Percentiles rank a stretch among this genome's conserved stretches.
phyloP scores from a whole-genome alignment of 108 stramenopile genomes.

The Licmophora abbreviata region DNA sequence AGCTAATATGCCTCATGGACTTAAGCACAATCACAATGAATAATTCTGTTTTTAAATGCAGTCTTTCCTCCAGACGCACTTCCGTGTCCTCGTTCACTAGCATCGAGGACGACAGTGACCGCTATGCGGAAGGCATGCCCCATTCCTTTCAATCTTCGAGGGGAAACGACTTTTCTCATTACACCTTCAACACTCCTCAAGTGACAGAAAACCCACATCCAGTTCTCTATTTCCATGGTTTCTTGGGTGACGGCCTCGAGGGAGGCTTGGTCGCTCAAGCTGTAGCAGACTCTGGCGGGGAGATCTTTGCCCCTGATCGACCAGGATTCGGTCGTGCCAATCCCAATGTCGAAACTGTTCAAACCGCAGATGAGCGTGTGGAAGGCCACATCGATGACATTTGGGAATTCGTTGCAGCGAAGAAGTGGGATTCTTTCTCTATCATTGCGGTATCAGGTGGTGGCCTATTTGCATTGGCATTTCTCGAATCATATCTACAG shows the following conservation, averaged over 20 bases:
- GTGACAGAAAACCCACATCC: slow-evolving; percentile 1
- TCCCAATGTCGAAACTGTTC: neutral
- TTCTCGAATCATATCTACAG: no score
- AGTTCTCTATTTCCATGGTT: slow-evolving; percentile 10
- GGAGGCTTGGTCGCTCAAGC: neutral
- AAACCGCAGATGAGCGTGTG: neutral
- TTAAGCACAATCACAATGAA: no score
- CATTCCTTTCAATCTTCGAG: no score
- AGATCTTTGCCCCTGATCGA: slow-evolving; percentile 2
- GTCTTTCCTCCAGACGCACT: no score
- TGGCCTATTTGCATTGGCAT: slow-evolving; percentile 7
- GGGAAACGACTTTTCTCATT: no score
- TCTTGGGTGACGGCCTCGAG: slow-evolving; percentile 1
- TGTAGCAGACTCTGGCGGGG: slow-evolving; percentile 1
- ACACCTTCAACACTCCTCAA: no score
- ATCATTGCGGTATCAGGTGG: slow-evolving; percentile 7
- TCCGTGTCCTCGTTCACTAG: no score
- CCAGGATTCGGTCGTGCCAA: slow-evolving; percentile 4
- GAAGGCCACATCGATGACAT: no score
- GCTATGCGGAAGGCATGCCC: no score
- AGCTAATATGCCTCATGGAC: no score
- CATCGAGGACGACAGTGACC: no score
- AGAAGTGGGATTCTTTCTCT: slow-evolving; percentile 1
- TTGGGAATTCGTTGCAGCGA: slow-evolving; percentile 7
- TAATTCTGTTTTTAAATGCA: no score